Base-by-base conservation (phyloP, 2,329 filamentous ascomycete genomes). In the Penicillium sp. region DNA sequence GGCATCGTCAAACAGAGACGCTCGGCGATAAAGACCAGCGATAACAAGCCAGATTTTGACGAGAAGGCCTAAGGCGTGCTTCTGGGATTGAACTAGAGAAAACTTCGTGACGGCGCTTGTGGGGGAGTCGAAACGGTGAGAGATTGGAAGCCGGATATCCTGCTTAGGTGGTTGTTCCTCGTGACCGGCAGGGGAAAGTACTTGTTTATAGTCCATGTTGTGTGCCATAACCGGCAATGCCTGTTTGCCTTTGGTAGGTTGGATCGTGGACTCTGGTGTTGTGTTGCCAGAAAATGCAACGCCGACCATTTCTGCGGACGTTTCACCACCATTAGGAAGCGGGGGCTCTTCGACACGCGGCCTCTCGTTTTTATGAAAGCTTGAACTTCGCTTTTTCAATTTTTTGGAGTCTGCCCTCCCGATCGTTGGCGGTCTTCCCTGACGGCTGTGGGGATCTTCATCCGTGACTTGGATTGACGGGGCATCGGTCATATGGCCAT, bases 31-130 rank as follows among this genome's bases (percentile, higher is more conserved):
- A 61, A 97, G 87, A 0, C 89, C 89, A 2, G 91, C 89, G 59
- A 97, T 91, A 69, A 94, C 88, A 9, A 97, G 80, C 94, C 94
- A 99, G 32, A 97, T 86, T 62, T 88, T 88, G 20, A 92, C 79
- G 16, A 99, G 74, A 11, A 87, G 69, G 5, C 79, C 78, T 13
- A 85, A 75, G 16, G 79, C 81, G 56, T 85, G 82, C 52, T 80
- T 81, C 50, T 82, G 79, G 48, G 80, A 78, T 58, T 83, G 79
- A 9, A 78, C 59, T 20, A 75, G 71, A 2, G 81, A 75, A 55
- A 84, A 82, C 50, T 77, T 77, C 39, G 81, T 79, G 31, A 80
- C 47, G 61, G 76, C 61, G 66, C 72, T 62, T 16, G 74, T 73
- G 1, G 72, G 74, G 13, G 74, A 75, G 46, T 74, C 70, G 47